Evolutionary conservation across 495 filamentous ascomycete genomes (phyloP), one percentile per base, ranked within the genome.

Genomic region (Xylaria scruposa): DNA sequence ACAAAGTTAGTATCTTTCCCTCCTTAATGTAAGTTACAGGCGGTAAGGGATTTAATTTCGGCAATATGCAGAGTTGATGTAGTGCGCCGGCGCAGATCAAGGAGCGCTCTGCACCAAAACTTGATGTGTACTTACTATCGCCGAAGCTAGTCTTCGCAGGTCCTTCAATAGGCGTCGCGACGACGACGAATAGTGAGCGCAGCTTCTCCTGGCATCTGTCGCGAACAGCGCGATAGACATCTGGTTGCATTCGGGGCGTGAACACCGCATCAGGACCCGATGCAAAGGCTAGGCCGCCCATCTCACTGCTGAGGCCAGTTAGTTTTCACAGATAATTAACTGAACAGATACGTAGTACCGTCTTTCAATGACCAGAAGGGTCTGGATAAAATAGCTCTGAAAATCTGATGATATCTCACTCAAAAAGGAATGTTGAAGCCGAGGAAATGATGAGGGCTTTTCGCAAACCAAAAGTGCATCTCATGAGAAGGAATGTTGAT

Each of bases 271-370:
- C 74, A 17, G 74, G 59, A 61, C 81, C 81, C 2, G 77, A 75
- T 6, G 84, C 72, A 72, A 92, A 92, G 0, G 86, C 86, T 8
- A 77, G 79, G 5, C 90, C 90, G 4, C 90, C 90, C 90, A 92
- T 92, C 0, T 36, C 12, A 29, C 40, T 24, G 19, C 44, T 49
- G 64, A 19, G 7, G 3, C 38, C 8, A 0, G 8, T 66, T 33
- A 66, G 46, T 38, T 15, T 53, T 24, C 1, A 44, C 9, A 6
- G 12, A 1, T 24, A 10, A 15, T 4, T 26, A 9, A 12, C 21
- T 46, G 2, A 15, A 33, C 24, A 24, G 40, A 31, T 65, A 26
- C 64, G 19, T 38, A 63, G 19, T 38, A 63, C 60, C 17, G 19
- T 38, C 31, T 38, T 60, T 38, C 7, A 36, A 36, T 60, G 2